Base-by-base conservation (phyloP, 257 asterid species). In the Solanum bulbocastanum region DNA sequence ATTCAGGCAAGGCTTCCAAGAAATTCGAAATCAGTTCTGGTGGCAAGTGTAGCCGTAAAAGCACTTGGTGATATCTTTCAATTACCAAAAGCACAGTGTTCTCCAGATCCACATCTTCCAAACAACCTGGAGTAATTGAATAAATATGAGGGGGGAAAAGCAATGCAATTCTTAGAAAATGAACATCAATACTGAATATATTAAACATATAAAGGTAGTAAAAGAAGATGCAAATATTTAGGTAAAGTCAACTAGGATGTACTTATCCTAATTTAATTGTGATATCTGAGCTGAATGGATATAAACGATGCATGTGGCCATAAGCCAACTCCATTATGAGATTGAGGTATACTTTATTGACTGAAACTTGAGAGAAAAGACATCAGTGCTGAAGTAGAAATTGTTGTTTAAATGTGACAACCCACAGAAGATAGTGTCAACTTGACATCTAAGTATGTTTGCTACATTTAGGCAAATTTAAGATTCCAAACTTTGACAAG, bases 1-100 rank as follows among this genome's bases (percentile, higher is more conserved):
- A 87, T 87, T 91, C 90, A 5, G 93, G 93, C 76, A 91, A 90
- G 87, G 87, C 66, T 39, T 60, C 83, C 88, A 91, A 62, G 86
- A 90, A 90, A 60, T 27, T 85, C 37, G 89, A 87, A 62, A 90
- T 72, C 27, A 75, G 87, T 69, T 88, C 91, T 33, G 88, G 83
- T 25, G 89, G 76, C 11, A 71, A 49, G 62, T 86, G 89, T 65
- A 86, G 89, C 86, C 85, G 92, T 84, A 46, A 32, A 40, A 87
- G 85, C 23, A 58, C 74, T 46, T 68, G 72, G 30, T 85, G 89
- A 76, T 82, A 56, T 76, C 85, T 87, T 86, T 85, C 88, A 14
- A 91, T 83, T 81, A 86, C 84, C 15, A 88, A 90, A 69, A 90
- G 72, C 83, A 90, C 39, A 12, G 36, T 66, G 49, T 72, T 88